Conservation (phyloP, 2,329 filamentous ascomycete genomes). For the Arthrobotrys conoides region DNA sequence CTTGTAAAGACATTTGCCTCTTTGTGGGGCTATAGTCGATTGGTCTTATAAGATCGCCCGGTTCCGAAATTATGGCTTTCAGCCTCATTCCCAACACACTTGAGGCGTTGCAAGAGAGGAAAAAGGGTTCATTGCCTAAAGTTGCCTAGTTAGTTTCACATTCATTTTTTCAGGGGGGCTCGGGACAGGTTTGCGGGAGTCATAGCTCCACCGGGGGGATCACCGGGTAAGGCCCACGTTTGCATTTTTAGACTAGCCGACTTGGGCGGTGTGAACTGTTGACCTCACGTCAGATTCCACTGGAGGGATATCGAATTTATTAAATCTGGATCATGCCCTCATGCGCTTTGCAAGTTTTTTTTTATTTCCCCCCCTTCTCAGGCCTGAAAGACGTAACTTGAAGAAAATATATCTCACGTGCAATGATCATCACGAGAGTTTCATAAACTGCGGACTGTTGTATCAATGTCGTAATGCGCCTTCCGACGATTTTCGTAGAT, state of each 20-base stretch:
- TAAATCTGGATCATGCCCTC: slow-evolving; percentile 43
- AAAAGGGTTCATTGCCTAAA: slow-evolving; percentile 32
- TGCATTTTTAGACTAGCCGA: slow-evolving; percentile 38
- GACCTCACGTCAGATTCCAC: slow-evolving; percentile 58
- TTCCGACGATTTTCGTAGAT: slow-evolving; percentile 14
- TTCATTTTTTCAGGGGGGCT: not conserved
- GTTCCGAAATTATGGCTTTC: slow-evolving; percentile 52
- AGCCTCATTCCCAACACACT: slow-evolving; percentile 46
- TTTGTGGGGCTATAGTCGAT: slow-evolving; percentile 38
- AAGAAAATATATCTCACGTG: slow-evolving; percentile 18
- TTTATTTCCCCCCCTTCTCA: not conserved
- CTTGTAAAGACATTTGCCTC: slow-evolving; percentile 24
- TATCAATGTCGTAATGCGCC: slow-evolving; percentile 23
- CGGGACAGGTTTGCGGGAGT: not conserved
- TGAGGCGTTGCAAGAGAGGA: slow-evolving; percentile 7
- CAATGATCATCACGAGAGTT: slow-evolving; percentile 37
- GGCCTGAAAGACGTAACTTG: slow-evolving; percentile 29
- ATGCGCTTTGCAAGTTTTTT: slow-evolving; percentile 22
- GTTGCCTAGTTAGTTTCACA: slow-evolving; percentile 38
- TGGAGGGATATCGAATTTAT: slow-evolving; percentile 26
- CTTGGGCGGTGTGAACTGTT: slow-evolving; percentile 28
- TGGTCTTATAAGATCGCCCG: slow-evolving; percentile 50
- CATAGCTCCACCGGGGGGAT: not conserved
- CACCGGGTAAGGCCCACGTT: slow-evolving; percentile 30
- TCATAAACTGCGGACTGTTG: not conserved